Evolutionary conservation across 306 rosid genomes (phyloP).

Genomic region (Trichosanthes cucumerina): DNA sequence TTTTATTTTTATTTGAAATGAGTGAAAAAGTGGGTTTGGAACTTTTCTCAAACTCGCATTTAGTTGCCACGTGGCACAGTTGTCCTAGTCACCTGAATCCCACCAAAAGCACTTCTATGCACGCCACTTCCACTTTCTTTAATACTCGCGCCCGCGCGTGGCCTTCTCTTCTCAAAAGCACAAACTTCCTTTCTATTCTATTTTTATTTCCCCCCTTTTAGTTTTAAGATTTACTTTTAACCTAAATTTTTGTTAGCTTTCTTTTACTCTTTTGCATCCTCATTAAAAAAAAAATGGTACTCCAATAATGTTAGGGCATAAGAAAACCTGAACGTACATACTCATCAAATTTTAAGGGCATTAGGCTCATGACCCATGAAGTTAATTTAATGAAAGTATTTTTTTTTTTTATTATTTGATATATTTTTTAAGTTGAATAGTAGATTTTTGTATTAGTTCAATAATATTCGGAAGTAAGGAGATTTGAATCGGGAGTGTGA

Average conservation of each 20-base stretch:
- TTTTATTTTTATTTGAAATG: background rate
- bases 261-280: too few relatives aligned
- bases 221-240: too few relatives aligned
- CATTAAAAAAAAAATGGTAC: too few relatives aligned
- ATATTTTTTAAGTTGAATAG: too few relatives aligned
- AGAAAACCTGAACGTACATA: too few relatives aligned
- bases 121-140: background rate
- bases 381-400: too few relatives aligned
- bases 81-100: constrained; percentile 9
- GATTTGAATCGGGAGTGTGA: too few relatives aligned
- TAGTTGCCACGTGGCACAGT: constrained; percentile 32
- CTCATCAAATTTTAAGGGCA: too few relatives aligned
- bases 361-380: too few relatives aligned
- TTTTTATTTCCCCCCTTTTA: background rate
- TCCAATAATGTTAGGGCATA: too few relatives aligned
- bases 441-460: too few relatives aligned
- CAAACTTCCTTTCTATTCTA: background rate
- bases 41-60: constrained; percentile 34
- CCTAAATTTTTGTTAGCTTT: background rate
- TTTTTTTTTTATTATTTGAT: background rate
- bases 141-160: constrained; percentile 16
- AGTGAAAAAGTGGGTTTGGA: constrained; percentile 29
- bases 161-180: constrained; percentile 1
- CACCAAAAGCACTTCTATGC: background rate
- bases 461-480: too few relatives aligned